Conservation (phyloP, 2,329 filamentous ascomycete species). For the Trichoderma brevicompactum region DNA sequence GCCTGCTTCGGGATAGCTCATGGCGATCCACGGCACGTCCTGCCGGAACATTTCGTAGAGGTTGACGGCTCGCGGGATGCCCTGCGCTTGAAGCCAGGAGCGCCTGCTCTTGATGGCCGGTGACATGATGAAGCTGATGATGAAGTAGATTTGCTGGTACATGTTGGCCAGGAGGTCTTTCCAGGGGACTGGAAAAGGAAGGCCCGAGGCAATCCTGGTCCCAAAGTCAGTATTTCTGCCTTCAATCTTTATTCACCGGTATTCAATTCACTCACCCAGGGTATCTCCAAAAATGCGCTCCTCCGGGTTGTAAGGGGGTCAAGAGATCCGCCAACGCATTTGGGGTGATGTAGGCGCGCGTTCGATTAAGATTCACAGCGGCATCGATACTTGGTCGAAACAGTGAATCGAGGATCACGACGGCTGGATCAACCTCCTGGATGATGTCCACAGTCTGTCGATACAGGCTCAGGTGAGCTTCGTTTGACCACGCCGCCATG, state of each 20-base stretch:
- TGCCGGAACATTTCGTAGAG: slow-evolving; percentile 34
- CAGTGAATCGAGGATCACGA: slow-evolving; percentile 42
- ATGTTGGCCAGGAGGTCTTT: slow-evolving; percentile 48
- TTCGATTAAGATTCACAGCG: slow-evolving; percentile 33
- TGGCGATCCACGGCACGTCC: slow-evolving; percentile 36
- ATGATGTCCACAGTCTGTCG: slow-evolving; percentile 36
- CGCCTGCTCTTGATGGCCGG: slow-evolving; percentile 30
- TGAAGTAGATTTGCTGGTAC: slow-evolving; percentile 32
- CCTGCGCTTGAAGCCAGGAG: slow-evolving; percentile 42
- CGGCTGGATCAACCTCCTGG: slow-evolving; percentile 39
- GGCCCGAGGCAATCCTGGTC: slow-evolving; percentile 47
- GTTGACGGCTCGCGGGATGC: slow-evolving; percentile 35
- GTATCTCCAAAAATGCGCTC: slow-evolving; percentile 37
- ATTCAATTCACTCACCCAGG: slow-evolving; percentile 15
- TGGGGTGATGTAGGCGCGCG: slow-evolving; percentile 48
- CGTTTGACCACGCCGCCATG: slow-evolving; percentile 38
- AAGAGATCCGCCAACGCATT: slow-evolving; percentile 50
- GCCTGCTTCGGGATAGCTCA: slow-evolving; percentile 35
- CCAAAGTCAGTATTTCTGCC: background rate
- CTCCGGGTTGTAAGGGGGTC: slow-evolving; percentile 43
- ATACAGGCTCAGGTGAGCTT: slow-evolving; percentile 41
- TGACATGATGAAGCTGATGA: slow-evolving; percentile 32
- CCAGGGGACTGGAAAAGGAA: slow-evolving; percentile 51
- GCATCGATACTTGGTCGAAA: slow-evolving; percentile 38
- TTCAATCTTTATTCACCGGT: background rate